These are phyloP conservation scores for Saturnispora kantuleensis DNA, from an alignment of 805 yeast genomes.

Conservation along the genomic window DNA sequence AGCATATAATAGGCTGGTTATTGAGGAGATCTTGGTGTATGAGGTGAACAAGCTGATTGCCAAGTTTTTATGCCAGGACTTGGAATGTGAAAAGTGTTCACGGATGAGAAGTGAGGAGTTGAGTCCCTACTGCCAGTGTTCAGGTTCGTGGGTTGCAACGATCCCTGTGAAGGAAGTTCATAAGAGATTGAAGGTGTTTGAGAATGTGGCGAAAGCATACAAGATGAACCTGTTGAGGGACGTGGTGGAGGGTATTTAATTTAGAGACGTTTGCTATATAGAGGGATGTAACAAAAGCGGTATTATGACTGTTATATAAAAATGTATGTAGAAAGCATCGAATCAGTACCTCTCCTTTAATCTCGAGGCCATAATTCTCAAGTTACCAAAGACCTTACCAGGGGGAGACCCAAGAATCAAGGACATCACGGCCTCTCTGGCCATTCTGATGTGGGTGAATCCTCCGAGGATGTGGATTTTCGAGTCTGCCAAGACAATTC, in stretches of 20 bases:
- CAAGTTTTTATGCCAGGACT: constrained; percentile 69
- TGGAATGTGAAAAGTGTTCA: constrained; percentile 70
- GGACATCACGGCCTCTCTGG: constrained; percentile 94
- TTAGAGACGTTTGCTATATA: not conserved
- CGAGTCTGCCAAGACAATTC: constrained; percentile 94
- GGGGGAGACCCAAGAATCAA: constrained; percentile 97
- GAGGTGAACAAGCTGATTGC: constrained; percentile 47
- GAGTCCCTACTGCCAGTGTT: constrained; percentile 72
- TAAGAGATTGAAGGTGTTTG: constrained; percentile 38
- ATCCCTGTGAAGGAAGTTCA: constrained; percentile 35
- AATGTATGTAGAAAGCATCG: not conserved
- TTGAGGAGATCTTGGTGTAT: constrained; percentile 73
- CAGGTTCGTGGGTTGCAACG: constrained; percentile 74
- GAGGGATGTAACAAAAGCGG: not conserved
- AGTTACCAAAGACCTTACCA: constrained; percentile 94
- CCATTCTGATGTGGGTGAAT: constrained; percentile 93
- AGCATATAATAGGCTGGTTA: constrained; percentile 50
- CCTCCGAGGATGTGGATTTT: constrained; percentile 97
- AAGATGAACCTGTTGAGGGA: constrained; percentile 47
- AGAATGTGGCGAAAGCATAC: constrained; percentile 49
- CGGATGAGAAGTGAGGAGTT: constrained; percentile 57
- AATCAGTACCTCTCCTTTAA: constrained; percentile 84
- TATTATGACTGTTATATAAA: not conserved
- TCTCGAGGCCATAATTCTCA: constrained; percentile 93
- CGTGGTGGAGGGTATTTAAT: constrained; percentile 15